A percentile compares a stretch with the other conserved stretches of the same genome.
Conservation (phyloP, 2,329 filamentous ascomycete genomes). For the Cladosporium sp. region DNA sequence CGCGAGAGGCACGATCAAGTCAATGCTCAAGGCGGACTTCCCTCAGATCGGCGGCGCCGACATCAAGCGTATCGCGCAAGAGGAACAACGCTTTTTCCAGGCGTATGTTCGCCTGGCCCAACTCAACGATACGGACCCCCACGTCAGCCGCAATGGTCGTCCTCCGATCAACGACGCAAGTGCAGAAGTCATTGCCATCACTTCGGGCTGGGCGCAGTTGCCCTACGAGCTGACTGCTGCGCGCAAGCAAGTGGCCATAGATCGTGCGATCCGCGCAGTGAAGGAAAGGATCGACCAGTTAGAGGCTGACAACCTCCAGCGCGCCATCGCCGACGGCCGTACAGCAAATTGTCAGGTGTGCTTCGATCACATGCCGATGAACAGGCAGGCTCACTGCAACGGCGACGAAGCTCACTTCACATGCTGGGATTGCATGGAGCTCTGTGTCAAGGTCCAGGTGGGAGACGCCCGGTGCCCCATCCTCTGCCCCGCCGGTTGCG, state of each 20-base stretch:
- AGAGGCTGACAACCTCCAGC: conserved; percentile 33
- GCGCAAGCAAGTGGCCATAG: conserved; percentile 19
- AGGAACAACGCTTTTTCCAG: conserved; percentile 33
- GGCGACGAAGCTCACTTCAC: conserved; percentile 58
- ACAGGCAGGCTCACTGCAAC: conserved; percentile 63
- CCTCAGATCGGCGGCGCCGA: conserved; percentile 31
- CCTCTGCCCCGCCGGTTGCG: conserved; percentile 60
- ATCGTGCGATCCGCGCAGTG: conserved; percentile 17
- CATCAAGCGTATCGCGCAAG: conserved; percentile 27
- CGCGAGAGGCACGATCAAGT: conserved; percentile 11
- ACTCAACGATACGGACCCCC: conserved; percentile 15
- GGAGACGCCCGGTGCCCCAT: conserved; percentile 64
- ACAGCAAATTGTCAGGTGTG: conserved; percentile 62
- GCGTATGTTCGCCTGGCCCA: conserved; percentile 31
- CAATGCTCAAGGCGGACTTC: conserved; percentile 38
- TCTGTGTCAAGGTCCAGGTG: conserved; percentile 61
- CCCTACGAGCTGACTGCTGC: conserved; percentile 31
- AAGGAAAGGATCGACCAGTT: conserved; percentile 18
- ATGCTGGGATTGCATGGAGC: conserved; percentile 60
- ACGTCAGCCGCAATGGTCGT: conserved; percentile 16
- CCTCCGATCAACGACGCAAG: conserved; percentile 13
- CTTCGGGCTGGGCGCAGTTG: conserved; percentile 19
- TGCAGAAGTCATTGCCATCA: conserved; percentile 21
- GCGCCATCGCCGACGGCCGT: conserved; percentile 37
- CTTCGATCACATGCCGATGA: conserved; percentile 58